Conservation (phyloP, 108 stramenopile genomes). For the Fistulifera pelliculosa region DNA sequence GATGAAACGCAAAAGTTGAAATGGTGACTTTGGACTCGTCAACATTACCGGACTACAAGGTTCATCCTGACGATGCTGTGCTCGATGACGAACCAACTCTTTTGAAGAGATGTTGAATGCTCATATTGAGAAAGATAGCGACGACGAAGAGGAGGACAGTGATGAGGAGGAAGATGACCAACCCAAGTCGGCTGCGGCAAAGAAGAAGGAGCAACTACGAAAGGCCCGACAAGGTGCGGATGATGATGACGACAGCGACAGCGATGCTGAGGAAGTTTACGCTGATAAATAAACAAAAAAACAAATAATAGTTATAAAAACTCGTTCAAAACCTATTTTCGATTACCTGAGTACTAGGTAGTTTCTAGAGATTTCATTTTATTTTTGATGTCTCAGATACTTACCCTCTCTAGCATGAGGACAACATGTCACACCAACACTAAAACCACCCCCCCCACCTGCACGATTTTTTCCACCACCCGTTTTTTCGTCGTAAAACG, state of each 20-base stretch:
- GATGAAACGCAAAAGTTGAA: constrained; percentile 65
- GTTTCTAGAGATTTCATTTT: too few species aligned
- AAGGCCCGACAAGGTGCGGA: constrained; percentile 69
- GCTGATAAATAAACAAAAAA: too few species aligned
- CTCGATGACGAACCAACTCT: constrained; percentile 97
- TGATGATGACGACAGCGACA: constrained; percentile 64
- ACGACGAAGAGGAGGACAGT: constrained; percentile 71
- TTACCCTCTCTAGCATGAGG: too few species aligned
- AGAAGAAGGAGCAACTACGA: constrained; percentile 74
- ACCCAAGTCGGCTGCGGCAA: constrained; percentile 63
- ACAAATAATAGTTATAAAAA: too few species aligned
- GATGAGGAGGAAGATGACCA: constrained; percentile 47
- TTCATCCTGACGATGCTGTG: constrained; percentile 95
- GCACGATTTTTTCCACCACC: too few species aligned
- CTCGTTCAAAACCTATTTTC: too few species aligned
- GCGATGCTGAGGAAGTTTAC: constrained; percentile 8
- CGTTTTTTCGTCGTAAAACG: too few species aligned
- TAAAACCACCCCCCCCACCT: too few species aligned
- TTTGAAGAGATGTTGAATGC: constrained; percentile 95
- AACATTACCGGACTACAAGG: constrained; percentile 84
- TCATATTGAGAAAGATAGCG: constrained; percentile 81
- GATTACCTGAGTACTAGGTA: too few species aligned
- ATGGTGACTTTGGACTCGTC: constrained; percentile 84
- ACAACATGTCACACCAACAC: too few species aligned
- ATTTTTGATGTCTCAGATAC: too few species aligned